These are phyloP conservation scores for Globisporangium viniferum DNA, from an alignment of 352 stramenopile species.

Conservation along the genomic window DNA sequence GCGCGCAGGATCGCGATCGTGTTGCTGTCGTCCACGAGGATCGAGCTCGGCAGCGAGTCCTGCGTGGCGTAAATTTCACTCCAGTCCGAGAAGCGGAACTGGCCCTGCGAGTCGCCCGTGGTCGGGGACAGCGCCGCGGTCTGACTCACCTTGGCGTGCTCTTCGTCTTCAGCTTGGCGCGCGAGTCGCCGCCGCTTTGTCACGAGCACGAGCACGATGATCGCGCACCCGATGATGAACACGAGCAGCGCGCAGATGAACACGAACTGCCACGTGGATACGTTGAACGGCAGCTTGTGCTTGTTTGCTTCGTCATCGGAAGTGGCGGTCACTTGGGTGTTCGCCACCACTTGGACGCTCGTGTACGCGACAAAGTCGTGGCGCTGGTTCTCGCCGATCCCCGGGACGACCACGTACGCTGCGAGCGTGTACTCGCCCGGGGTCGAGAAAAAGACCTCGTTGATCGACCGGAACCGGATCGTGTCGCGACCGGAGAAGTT, in stretches of 20 bases:
- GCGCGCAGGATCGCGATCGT: constrained; percentile 48
- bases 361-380: constrained; percentile 37
- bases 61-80: constrained; percentile 42
- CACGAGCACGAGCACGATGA: constrained; percentile 20
- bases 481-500: constrained; percentile 8
- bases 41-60: constrained; percentile 31
- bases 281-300: constrained; percentile 1
- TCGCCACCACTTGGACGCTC: constrained; percentile 4
- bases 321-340: constrained; percentile 3
- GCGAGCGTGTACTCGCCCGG: constrained; percentile 28
- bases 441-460: constrained; percentile 24
- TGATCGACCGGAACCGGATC: constrained; percentile 20
- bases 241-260: constrained; percentile 21
- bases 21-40: constrained; percentile 36
- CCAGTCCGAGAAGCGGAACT: constrained; percentile 41
- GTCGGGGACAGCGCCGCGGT: constrained; percentile 10
- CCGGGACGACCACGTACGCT: constrained; percentile 32
- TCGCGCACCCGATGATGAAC: constrained; percentile 19
- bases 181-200: constrained; percentile 12
- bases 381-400: constrained; percentile 11
- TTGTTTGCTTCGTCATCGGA: background rate
- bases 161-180: constrained; percentile 6
- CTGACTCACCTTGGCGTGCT: constrained; percentile 14
- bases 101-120: constrained; percentile 21
- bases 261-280: constrained; percentile 28